Conservation (phyloP, 345 rosid species). For the Linum trigynum region DNA sequence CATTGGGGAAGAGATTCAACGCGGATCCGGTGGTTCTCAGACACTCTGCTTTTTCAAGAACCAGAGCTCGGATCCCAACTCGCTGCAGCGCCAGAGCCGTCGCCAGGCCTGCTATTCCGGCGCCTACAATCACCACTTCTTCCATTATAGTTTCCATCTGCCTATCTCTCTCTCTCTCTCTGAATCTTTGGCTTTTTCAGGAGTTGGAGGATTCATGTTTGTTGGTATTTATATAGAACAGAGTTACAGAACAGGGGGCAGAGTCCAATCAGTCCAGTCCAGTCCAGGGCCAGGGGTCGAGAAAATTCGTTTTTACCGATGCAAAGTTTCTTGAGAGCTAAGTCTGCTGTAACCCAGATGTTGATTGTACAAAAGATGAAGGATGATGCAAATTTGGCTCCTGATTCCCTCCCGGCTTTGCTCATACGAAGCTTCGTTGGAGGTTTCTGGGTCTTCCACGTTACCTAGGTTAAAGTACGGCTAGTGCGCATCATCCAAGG, state of each 20-base stretch:
- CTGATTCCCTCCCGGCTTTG: neutral
- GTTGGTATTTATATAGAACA: neutral
- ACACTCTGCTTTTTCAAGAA: slow-evolving; percentile 22
- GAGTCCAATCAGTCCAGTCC: neutral
- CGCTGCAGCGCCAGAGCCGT: slow-evolving; percentile 27
- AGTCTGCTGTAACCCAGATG: neutral
- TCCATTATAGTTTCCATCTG: slow-evolving; percentile 8
- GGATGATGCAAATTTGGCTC: neutral
- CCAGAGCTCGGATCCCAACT: slow-evolving; percentile 23
- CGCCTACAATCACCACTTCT: slow-evolving; percentile 32
- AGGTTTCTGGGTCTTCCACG: too few species aligned
- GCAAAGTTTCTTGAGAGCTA: neutral
- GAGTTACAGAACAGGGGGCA: neutral
- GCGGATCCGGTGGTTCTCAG: slow-evolving; percentile 27
- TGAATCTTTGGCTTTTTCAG: too few species aligned
- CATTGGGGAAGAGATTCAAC: slow-evolving; percentile 23
- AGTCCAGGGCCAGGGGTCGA: neutral
- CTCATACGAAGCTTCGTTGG: neutral
- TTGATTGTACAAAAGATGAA: too few species aligned
- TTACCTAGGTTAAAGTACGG: too few species aligned
- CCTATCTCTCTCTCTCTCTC: too few species aligned
- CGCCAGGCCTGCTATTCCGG: slow-evolving; percentile 36
- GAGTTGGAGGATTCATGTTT: neutral
- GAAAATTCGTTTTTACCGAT: neutral
- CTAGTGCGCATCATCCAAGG: too few species aligned